Evolutionary conservation across 2,329 filamentous ascomycete genomes (phyloP).

Genomic region (Talaromyces atroroseus): DNA sequence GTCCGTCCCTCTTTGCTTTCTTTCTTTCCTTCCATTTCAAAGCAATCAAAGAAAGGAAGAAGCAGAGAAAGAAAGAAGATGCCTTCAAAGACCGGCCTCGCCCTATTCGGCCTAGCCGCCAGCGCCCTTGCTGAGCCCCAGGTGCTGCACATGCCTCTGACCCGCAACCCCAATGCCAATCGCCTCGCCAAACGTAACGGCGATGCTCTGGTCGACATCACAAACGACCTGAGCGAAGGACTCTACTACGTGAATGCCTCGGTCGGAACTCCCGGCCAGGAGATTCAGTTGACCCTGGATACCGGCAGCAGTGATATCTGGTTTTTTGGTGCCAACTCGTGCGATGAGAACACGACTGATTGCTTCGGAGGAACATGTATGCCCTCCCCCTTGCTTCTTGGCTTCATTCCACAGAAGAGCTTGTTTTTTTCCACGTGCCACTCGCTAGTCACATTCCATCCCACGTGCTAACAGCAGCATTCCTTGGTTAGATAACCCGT

Average conservation of each 20-base stretch:
- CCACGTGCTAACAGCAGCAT: slow-evolving; percentile 8
- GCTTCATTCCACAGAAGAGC: not conserved
- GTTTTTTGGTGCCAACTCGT: slow-evolving; percentile 28
- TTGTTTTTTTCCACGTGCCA: not conserved
- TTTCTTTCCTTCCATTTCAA: too few relatives aligned
- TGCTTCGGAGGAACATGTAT: slow-evolving; percentile 13
- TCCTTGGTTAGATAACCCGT: slow-evolving; percentile 17
- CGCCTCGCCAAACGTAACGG: slow-evolving; percentile 8
- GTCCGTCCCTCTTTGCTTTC: not conserved
- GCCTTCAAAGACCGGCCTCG: slow-evolving; percentile 3
- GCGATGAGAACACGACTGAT: slow-evolving; percentile 2
- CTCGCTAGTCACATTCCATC: too few relatives aligned
- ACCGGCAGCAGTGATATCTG: slow-evolving; percentile 66
- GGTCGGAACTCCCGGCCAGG: slow-evolving; percentile 57
- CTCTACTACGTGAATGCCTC: slow-evolving; percentile 61
- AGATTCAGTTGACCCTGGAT: slow-evolving; percentile 57
- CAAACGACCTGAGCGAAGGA: slow-evolving; percentile 6
- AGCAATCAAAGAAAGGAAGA: not conserved
- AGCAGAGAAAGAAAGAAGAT: not conserved
- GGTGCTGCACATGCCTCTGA: slow-evolving; percentile 10
- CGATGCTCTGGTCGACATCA: slow-evolving; percentile 3
- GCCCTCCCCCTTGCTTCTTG: not conserved
- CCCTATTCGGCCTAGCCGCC: slow-evolving; percentile 8
- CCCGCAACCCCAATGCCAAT: slow-evolving; percentile 1
- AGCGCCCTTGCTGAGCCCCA: slow-evolving; percentile 12